phyloP scores from a whole-genome alignment of 2,329 filamentous ascomycete species.

The Colletotrichum sp. region DNA sequence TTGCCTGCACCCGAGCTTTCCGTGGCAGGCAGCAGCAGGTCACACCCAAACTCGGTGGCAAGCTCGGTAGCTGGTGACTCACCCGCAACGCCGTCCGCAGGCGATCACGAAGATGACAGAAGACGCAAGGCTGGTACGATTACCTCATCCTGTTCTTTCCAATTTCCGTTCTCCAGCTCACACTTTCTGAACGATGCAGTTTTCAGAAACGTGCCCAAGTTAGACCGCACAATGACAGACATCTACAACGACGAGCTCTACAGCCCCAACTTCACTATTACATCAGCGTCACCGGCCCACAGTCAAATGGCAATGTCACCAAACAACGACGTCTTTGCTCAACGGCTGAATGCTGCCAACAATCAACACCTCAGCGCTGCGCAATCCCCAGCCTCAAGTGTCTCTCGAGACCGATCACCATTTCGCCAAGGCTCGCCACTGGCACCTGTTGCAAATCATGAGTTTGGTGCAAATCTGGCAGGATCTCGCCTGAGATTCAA shows the following conservation, averaged over 20 bases:
- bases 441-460: slow-evolving; percentile 49
- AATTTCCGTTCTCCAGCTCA: slow-evolving; percentile 31
- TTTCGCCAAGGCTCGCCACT: slow-evolving; percentile 76
- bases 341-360: slow-evolving; percentile 80
- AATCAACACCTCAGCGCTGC: slow-evolving; percentile 69
- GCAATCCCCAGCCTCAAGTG: slow-evolving; percentile 52
- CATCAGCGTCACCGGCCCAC: slow-evolving; percentile 54
- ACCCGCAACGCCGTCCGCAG: slow-evolving; percentile 59
- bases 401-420: slow-evolving; percentile 75
- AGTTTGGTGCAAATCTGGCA: slow-evolving; percentile 39
- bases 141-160: slow-evolving; percentile 19
- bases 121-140: slow-evolving; percentile 62
- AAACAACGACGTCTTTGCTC: slow-evolving; percentile 69
- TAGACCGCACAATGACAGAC: slow-evolving; percentile 86
- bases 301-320: slow-evolving; percentile 54
- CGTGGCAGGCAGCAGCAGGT: slow-evolving; percentile 42
- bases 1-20: slow-evolving; percentile 52
- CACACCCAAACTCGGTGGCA: slow-evolving; percentile 61
- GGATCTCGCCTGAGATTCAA: slow-evolving; percentile 39
- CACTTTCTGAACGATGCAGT: slow-evolving; percentile 29
- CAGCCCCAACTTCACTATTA: slow-evolving; percentile 70
- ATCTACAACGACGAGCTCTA: slow-evolving; percentile 85
- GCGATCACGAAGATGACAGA: slow-evolving; percentile 53
- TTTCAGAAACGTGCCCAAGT: slow-evolving; percentile 67
- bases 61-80: slow-evolving; percentile 64